Conservation (phyloP, 257 asterid genomes). For the Thymus quinquecostatus region DNA sequence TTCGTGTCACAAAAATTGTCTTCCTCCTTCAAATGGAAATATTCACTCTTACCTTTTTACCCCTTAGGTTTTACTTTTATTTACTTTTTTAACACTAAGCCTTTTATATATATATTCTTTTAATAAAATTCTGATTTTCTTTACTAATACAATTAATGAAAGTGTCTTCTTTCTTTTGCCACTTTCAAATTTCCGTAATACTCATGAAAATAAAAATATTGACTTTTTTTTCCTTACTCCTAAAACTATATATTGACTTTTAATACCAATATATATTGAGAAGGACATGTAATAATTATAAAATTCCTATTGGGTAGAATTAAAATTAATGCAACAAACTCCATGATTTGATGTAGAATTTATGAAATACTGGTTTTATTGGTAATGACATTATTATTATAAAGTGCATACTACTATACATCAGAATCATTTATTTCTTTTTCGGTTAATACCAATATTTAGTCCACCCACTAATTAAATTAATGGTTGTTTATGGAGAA, state of each 20-base stretch:
- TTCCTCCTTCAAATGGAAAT: too few species aligned
- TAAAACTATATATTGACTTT: conserved; percentile 25
- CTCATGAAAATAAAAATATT: neutral
- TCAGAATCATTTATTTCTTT: conserved; percentile 21
- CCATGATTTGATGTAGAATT: conserved; percentile 4
- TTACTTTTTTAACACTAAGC: too few species aligned
- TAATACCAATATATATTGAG: neutral
- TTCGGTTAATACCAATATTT: conserved; percentile 22
- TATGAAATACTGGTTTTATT: conserved; percentile 12
- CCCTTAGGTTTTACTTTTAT: too few species aligned
- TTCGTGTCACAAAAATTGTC: too few species aligned
- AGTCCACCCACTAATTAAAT: conserved; percentile 33
- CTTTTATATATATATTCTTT: neutral
- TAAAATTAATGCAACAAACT: neutral
- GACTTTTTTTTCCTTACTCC: conserved; percentile 3
- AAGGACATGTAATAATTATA: conserved; percentile 20
- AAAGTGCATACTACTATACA: conserved; percentile 18
- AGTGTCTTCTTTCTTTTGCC: neutral
- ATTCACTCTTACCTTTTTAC: too few species aligned
- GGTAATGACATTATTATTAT: conserved; percentile 17
- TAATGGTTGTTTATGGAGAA: conserved; percentile 13
- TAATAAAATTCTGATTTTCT: neutral
- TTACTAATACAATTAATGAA: neutral
- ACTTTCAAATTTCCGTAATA: neutral
- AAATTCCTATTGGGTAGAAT: neutral